Evolutionary conservation across 768 basidiomycete species (phyloP), one percentile per base, ranked within the genome.

Genomic region (Lactarius sp.): DNA sequence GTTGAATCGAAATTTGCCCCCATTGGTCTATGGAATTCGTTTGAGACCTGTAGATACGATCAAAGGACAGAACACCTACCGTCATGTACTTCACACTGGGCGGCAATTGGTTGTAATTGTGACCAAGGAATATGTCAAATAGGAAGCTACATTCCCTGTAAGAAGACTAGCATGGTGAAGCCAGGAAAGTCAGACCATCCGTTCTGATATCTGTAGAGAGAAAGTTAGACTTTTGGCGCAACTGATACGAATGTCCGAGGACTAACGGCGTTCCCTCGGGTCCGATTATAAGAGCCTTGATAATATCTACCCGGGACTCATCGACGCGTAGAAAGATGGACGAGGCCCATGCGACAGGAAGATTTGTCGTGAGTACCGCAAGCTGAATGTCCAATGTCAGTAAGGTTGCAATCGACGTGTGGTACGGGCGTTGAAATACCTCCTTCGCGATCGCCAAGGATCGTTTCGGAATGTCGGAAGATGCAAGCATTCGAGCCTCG

Each of bases 401-500:
- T 18, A 8, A 34, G 44, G 5, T 51, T 6, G 37, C 31, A 12
- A 37, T 46, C 56, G 10, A 60, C 27, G n/a, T 8, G 22, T 10
- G 13, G 41, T 18, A 12, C 37, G 12, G 22, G 9, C 27, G 1
- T 36, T 49, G 6, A 18, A 39, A 13, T 52, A 88, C 90, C 83
- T 96, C 94, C 76, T 97, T 98, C 4, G 95, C 95, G 65, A 98
- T 97, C 10, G 94, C 94, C 62, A 97, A 78, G 1, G 91, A 94
- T 50, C 95, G 81, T 75, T 92, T 95, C 6, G 94, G 93, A 59
- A 94, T 90, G 70, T 92, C 90, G 22, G 90, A 87, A 69, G 85
- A 85, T 4, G 87, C 86, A 34, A 94, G 77, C 85, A 92, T 88
- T 34, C 92, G 81, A 22, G 90, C 90, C 72, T 94, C 92, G 67